Base-by-base conservation (phyloP, 768 basidiomycete species). In the Ephemerocybe angulata region DNA sequence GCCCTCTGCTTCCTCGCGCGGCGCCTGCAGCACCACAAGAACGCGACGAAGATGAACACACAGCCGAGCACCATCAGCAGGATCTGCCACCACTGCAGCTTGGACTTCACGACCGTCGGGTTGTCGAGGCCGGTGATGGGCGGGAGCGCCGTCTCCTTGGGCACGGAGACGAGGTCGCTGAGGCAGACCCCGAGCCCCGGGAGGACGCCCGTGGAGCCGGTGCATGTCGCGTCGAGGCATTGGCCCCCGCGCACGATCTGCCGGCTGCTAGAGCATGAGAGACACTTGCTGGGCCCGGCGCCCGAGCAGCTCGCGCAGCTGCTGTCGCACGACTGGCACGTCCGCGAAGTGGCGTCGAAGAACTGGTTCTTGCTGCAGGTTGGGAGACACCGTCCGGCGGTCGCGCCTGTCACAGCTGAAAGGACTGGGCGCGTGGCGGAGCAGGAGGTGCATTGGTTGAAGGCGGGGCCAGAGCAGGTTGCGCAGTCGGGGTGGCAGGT, bases 401-500 rank as follows among this genome's bases (percentile, higher is more conserved):
- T 76, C 5, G 55, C 38, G 27, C 55, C 55, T 31, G 55, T 33
- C 8, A 25, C 17, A 10, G 50, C 21, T 19, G 55, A 56, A 19
- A 85, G 80, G n/a, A 90, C 87, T 1, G 90, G 90, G 1, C 85
- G 80, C 17, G 75, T 70, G 22, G 84, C 63, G 19, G 83, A 78
- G 63, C 90, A 93, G 43, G 83, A 79, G 1, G 82, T 73, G 71
- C 92, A 95, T 66, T 93, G 85, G 62, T 80, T 86, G 71, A 90
- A 90, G 0, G 80, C 75, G 43, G 77, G 69, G 7, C 89, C 88
- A 12, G 83, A 80, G 68, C 92, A 95, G 11, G 85, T 82, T 12
- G 80, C 77, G 60, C 92, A 95, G 67, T 93, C 91, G 0, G 89
- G 82, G 60, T 93, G 89, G 69, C 92, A 95, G 7, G 82, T 59